Base-by-base conservation (phyloP, 139 green algal genomes). In the Volvox reticuliferus region DNA sequence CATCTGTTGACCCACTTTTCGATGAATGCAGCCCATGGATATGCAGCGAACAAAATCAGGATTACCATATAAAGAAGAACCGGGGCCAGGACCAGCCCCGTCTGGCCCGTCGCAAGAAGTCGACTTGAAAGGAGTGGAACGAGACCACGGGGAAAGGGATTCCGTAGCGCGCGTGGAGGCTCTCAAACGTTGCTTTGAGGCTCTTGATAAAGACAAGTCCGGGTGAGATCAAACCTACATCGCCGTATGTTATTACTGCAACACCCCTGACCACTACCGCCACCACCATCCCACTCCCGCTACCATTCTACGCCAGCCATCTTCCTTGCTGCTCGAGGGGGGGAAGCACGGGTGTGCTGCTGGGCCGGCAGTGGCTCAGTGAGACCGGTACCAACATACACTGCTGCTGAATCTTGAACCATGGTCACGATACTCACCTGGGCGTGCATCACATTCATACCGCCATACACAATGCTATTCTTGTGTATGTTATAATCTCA, bases 141-240 rank as follows among this genome's bases (percentile, higher is more conserved):
- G 71, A 35, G 71, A 71, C 33, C 36, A 83, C 22, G 37, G 73
- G 37, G 68, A 81, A 71, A 30, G 69, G 28, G 69, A 89, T 68
- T 68, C 17, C 0, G 69, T 16, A 28, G 69, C 44, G 6, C 69
- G 85, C 3, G 1, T 28, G 6, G 85, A 89, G 1, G 85, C 85
- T 0, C 69, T 89, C 1, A 71, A 67, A 26, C 37, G 86, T 2
- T 90, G 86, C 55, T 83, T 90, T 20, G 30, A 76, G 22, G 86
- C 86, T 0, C 86, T 90, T 1, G 86, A 90, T 32, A 90, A 76
- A 37, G 86, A 90, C 73, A 90, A 83, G 30, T 90, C 86, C 0
- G 86, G 86, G 86, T 90, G 21, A 65, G 86, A 32, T 50, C 65
- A 20, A 17, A 21, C 1, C 44, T 14, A 55, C 44, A 55, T 55